Evolutionary conservation across 2,329 filamentous ascomycete genomes (phyloP), one percentile per base, ranked within the genome.

Genomic region (Bertia moriformis): DNA sequence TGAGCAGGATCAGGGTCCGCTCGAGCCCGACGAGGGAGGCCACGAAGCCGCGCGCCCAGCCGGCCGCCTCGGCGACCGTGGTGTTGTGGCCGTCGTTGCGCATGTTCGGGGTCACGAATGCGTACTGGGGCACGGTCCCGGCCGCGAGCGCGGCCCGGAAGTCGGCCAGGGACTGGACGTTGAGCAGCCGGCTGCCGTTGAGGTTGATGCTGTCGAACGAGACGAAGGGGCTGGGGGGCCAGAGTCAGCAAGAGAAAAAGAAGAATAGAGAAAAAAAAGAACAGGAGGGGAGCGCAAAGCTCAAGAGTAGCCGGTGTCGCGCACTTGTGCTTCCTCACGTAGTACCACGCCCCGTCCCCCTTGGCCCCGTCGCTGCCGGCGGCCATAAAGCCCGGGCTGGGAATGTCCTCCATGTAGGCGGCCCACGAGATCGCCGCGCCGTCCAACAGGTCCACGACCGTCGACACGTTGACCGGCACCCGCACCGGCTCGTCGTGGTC

Each of bases 41-140:
- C 18, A 76, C 55, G 51, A 75, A 73, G 39, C 55, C 54, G 37
- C 61, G 59, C 15, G 62, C 61, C 71, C 71, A 76, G 3, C 57
- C 51, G 2, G 67, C 63, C 2, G 69, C 66, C 37, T 58, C 61
- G n/a, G 61, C 62, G 7, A 75, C 60, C 3, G 61, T 63, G 2
- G 65, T 66, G 47, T 76, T 59, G 47, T 84, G 79, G 13, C 76
- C 80, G 48, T 82, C 74, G 44, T 73, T 71, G 37, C 73, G 66
- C 72, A 78, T 75, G 52, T 78, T 69, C 0, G 73, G 75, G 0
- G 69, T 69, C 54, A 78, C 68, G 53, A 76, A 73, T 29, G 69
- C 65, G 58, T 75, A 82, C 53, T 83, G 78, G 2, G 78, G 78
- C 10, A 83, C 62, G 5, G 58, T 55, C 43, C 73, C 58, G 33